These are phyloP conservation scores for Acorus calamus DNA, from an alignment of 106 monocot genomes.

Conservation along the genomic window DNA sequence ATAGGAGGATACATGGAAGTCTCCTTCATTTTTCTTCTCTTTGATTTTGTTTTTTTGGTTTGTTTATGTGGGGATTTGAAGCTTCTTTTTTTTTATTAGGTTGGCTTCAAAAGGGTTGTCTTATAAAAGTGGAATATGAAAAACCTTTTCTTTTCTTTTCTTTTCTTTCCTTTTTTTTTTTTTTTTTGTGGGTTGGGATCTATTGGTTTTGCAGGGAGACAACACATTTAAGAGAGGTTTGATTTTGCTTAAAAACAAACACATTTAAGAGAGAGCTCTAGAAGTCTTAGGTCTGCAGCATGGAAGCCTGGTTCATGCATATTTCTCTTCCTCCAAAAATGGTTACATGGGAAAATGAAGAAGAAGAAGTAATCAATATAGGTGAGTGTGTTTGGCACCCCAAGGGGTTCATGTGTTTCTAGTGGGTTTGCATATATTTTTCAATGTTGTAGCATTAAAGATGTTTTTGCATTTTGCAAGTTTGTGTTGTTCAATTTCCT, in stretches of 20 bases:
- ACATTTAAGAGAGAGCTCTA: background rate
- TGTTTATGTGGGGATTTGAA: conserved; percentile 26
- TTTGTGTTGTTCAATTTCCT: too few species aligned
- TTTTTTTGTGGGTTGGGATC: background rate
- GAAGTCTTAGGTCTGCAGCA: conserved; percentile 1
- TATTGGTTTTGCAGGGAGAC: background rate
- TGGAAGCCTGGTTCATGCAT: background rate
- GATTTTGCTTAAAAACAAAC: too few species aligned
- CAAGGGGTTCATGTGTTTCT: conserved; percentile 2
- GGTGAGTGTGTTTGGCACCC: conserved; percentile 12
- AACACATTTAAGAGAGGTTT: too few species aligned
- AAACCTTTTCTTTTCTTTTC: background rate
- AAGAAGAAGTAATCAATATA: too few species aligned
- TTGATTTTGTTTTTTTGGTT: conserved; percentile 1
- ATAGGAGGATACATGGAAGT: background rate
- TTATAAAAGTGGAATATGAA: conserved; percentile 2
- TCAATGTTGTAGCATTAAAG: too few species aligned
- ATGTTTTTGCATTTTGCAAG: too few species aligned
- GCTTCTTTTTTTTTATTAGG: conserved; percentile 31
- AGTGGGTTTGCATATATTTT: conserved; percentile 2
- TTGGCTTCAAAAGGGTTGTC: conserved; percentile 24
- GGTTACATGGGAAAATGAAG: too few species aligned
- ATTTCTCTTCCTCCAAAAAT: background rate
- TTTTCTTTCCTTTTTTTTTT: background rate
- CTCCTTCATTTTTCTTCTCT: background rate